Evolutionary conservation across 2,329 filamentous ascomycete species (phyloP).

Genomic region (Chrysoporthe deuterocubensis): DNA sequence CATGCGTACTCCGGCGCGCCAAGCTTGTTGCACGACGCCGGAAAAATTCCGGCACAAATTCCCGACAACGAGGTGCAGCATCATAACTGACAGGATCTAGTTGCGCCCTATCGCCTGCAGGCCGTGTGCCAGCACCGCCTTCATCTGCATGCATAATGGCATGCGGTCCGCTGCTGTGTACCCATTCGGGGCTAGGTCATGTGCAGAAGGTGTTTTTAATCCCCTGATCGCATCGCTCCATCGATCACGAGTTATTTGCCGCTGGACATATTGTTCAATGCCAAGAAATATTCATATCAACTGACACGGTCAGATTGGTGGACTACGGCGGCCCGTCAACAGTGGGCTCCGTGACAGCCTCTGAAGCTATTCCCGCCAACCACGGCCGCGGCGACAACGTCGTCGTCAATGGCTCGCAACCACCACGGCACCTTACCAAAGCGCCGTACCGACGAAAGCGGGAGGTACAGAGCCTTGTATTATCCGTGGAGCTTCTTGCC

Average conservation of each 20-base stretch:
- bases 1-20: background rate
- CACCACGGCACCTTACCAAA: no score
- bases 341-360: background rate
- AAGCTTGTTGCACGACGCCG: background rate
- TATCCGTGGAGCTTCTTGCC: conserved; percentile 9
- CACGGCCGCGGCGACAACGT: background rate
- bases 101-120: background rate
- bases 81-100: background rate
- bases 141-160: background rate
- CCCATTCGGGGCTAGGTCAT: background rate
- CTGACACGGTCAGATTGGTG: conserved; percentile 10
- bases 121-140: background rate
- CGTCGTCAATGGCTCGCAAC: background rate
- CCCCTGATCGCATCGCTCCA: background rate
- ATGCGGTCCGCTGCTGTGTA: background rate
- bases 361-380: conserved; percentile 16
- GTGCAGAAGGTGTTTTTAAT: background rate
- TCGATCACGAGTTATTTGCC: background rate
- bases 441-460: background rate
- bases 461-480: conserved; percentile 1
- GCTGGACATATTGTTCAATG: background rate
- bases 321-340: conserved; percentile 9
- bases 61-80: background rate
- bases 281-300: background rate
- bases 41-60: background rate